These are phyloP conservation scores for Isatis lusitanica DNA, from an alignment of 441 rosid genomes.

Conservation along the genomic window DNA sequence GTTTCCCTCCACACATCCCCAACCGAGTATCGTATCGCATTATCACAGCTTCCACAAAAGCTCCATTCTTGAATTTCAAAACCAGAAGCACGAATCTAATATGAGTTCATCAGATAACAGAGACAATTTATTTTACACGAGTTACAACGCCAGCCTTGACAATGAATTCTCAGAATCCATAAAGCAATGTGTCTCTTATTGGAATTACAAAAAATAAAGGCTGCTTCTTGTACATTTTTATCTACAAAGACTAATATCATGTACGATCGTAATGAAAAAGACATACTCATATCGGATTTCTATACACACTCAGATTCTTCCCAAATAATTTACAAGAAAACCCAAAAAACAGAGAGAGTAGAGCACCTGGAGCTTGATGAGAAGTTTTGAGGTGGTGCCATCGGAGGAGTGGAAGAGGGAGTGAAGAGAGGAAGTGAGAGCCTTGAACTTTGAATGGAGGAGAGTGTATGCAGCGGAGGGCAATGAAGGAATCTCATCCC, in stretches of 20 bases:
- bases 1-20: slow-evolving; percentile 81
- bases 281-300: background rate
- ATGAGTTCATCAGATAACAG: background rate
- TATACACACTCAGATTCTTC: background rate
- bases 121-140: background rate
- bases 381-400: slow-evolving; percentile 81
- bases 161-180: background rate
- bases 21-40: slow-evolving; percentile 86
- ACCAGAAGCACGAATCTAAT: slow-evolving; percentile 7
- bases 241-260: background rate
- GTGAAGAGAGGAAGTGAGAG: slow-evolving; percentile 71
- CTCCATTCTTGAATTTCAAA: slow-evolving; percentile 54
- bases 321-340: background rate
- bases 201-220: background rate
- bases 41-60: slow-evolving; percentile 90
- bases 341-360: background rate
- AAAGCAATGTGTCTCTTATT: slow-evolving; percentile 1
- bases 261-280: background rate
- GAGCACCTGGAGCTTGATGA: slow-evolving; percentile 73
- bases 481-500: slow-evolving; percentile 68
- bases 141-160: background rate
- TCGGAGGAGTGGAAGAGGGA: slow-evolving; percentile 68
- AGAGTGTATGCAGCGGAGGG: slow-evolving; percentile 70
- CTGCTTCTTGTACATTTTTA: background rate
- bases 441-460: slow-evolving; percentile 73